Conservation (phyloP, 768 basidiomycete species). For the Coprinellus micaceus region DNA sequence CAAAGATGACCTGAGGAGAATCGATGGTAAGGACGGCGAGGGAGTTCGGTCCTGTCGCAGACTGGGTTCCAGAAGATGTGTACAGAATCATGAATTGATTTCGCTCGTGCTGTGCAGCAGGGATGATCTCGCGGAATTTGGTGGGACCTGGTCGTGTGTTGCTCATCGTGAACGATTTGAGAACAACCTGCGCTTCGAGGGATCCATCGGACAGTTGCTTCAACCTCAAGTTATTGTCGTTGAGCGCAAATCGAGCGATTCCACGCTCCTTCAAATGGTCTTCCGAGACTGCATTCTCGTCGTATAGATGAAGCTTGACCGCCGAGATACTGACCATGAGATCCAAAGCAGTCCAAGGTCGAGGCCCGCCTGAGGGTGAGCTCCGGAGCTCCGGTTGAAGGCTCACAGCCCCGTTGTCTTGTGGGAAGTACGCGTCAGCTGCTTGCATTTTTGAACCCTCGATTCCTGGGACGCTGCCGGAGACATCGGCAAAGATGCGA, state of each 20-base stretch:
- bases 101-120: slow-evolving; percentile 79
- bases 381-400: slow-evolving; percentile 61
- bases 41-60: slow-evolving; percentile 38
- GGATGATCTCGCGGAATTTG: slow-evolving; percentile 92
- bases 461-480: slow-evolving; percentile 16
- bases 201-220: slow-evolving; percentile 82
- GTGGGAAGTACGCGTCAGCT: slow-evolving; percentile 1
- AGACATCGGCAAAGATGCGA: slow-evolving; percentile 42
- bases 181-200: slow-evolving; percentile 80
- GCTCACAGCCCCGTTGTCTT: slow-evolving; percentile 23
- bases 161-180: slow-evolving; percentile 89
- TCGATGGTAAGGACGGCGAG: slow-evolving; percentile 87
- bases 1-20: slow-evolving; percentile 88
- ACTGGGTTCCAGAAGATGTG: slow-evolving; percentile 62
- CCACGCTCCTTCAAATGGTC: slow-evolving; percentile 68
- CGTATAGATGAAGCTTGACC: slow-evolving; percentile 86
- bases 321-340: slow-evolving; percentile 65
- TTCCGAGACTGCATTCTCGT: slow-evolving; percentile 53
- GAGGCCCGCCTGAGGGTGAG: slow-evolving; percentile 20
- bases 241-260: slow-evolving; percentile 82
- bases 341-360: slow-evolving; percentile 65
- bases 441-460: slow-evolving; percentile 1
- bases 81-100: slow-evolving; percentile 95
- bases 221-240: slow-evolving; percentile 70
- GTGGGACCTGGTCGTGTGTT: slow-evolving; percentile 81